Base-by-base conservation (phyloP, 2,329 filamentous ascomycete species). In the Pestalotiopsis fici region DNA sequence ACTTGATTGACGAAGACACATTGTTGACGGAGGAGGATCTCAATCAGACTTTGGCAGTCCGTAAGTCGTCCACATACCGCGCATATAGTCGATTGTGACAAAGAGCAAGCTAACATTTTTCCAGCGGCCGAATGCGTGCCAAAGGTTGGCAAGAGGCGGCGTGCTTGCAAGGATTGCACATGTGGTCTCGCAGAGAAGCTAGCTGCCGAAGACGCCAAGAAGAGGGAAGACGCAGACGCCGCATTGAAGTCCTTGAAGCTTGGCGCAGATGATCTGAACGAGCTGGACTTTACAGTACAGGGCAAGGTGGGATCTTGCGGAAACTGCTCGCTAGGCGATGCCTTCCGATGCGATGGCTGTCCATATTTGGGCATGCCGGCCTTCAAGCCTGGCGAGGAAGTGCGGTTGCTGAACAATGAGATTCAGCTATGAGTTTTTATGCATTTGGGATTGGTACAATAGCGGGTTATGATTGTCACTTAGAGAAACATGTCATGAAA, bases 91-190 rank as follows among this genome's bases (percentile, higher is more conserved):
- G 15, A 55, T 4, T n/a, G 18, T 18, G 61, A 66, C 35, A 64
- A n/a, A 3, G 1, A n/a, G 18, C 15, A n/a, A n/a, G 9, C 73
- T 77, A 73, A 81, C 76, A 11, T 15, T 5, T 6, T 50, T 25
- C 67, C 70, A 88, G 95, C 96, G 64, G 88, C 91, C 28, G 93
- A 97, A 78, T 99, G 96, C 80, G 89, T 91, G 68, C 95, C 95
- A 60, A 93, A 96, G 81, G 87, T 91, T 57, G 94, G 93, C 67
- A 97, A 97, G 84, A 91, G 95, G 73, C 91, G 95, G 66, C 91
- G 95, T 69, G 94, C 96, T 67, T 99, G 96, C 86, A 98, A 99
- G 82, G 96, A 99, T 83, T 99, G 96, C 84, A 95, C 93, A 9
- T 99, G 96, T 77, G 96, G 96, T 63, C 89, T 99, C 28, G 94